Evolutionary conservation across 805 yeast genomes (phyloP).

Genomic region (Pichia deserticola): DNA sequence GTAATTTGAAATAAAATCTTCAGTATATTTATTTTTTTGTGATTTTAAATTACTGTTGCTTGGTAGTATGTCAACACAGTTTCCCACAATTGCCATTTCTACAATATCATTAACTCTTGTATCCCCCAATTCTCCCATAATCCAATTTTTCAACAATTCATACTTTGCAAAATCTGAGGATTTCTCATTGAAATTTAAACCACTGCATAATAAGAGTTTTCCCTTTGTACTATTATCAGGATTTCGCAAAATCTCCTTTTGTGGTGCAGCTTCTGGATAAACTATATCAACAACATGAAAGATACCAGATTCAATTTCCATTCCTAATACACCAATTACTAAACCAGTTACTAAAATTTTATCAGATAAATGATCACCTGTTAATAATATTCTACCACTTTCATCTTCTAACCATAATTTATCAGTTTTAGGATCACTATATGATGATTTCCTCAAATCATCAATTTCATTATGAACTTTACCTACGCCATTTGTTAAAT

Average conservation of each 20-base stretch:
- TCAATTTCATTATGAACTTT: constrained; percentile 17
- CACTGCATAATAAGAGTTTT: constrained; percentile 70
- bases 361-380: constrained; percentile 52
- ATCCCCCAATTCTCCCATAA: constrained; percentile 55
- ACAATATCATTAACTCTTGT: constrained; percentile 16
- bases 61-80: constrained; percentile 33
- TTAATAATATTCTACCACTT: constrained; percentile 74
- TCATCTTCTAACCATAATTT: constrained; percentile 82
- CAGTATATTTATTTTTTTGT: constrained; percentile 37
- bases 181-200: constrained; percentile 47
- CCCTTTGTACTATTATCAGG: constrained; percentile 14
- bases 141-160: constrained; percentile 58
- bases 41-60: constrained; percentile 20
- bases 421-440: constrained; percentile 50
- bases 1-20: constrained; percentile 47
- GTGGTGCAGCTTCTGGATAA: constrained; percentile 62
- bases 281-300: constrained; percentile 78
- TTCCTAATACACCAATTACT: constrained; percentile 81
- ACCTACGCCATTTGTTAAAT: constrained; percentile 8
- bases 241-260: constrained; percentile 22
- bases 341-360: constrained; percentile 78
- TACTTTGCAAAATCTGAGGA: constrained; percentile 35
- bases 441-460: constrained; percentile 32
- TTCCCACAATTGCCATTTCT: constrained; percentile 50
- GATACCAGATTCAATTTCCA: constrained; percentile 74